Percentiles rank a stretch among this genome's conserved stretches.
Evolutionary conservation across 2,329 filamentous ascomycete genomes (phyloP).

Genomic region (Pyricularia pennisetigena): DNA sequence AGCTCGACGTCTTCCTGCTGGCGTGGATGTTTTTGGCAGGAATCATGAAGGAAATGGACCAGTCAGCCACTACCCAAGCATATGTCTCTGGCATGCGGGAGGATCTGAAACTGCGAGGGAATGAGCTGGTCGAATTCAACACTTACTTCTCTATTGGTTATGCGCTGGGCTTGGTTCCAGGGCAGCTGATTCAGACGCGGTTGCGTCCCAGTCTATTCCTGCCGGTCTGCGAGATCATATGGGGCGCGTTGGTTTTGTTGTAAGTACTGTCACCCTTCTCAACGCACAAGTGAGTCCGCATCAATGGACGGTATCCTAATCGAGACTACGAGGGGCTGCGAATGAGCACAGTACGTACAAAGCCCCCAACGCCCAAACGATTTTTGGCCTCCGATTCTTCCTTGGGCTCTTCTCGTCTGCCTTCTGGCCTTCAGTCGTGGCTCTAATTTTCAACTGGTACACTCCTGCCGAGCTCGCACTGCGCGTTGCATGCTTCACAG

Average conservation of each 20-base stretch:
- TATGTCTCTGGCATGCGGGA: conserved; percentile 36
- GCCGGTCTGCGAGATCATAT: conserved; percentile 15
- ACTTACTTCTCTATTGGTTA: conserved; percentile 52
- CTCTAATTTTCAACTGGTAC: conserved; percentile 24
- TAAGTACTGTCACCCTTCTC: background rate
- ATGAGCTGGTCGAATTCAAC: conserved; percentile 42
- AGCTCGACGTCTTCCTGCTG: conserved; percentile 23
- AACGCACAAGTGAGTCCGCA: background rate
- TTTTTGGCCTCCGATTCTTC: conserved; percentile 32
- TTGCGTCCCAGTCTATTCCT: conserved; percentile 1
- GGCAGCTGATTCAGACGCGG: conserved; percentile 25
- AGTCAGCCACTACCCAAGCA: conserved; percentile 24
- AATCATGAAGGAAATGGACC: conserved; percentile 26
- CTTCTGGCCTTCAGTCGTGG: conserved; percentile 3
- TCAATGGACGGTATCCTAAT: background rate
- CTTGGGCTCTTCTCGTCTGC: conserved; percentile 22
- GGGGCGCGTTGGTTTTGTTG: conserved; percentile 18
- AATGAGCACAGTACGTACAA: conserved; percentile 18
- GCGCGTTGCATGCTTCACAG: conserved; percentile 14
- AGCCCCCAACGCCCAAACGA: conserved; percentile 24
- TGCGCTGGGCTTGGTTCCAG: conserved; percentile 34
- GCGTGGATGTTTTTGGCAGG: conserved; percentile 26
- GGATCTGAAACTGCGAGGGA: conserved; percentile 26
- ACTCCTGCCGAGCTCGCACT: conserved; percentile 30
- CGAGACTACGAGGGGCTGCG: background rate